Evolutionary conservation across 805 yeast species (phyloP), one percentile per base, ranked within the genome.

Genomic region (Cyberlindnera xylosilytica): DNA sequence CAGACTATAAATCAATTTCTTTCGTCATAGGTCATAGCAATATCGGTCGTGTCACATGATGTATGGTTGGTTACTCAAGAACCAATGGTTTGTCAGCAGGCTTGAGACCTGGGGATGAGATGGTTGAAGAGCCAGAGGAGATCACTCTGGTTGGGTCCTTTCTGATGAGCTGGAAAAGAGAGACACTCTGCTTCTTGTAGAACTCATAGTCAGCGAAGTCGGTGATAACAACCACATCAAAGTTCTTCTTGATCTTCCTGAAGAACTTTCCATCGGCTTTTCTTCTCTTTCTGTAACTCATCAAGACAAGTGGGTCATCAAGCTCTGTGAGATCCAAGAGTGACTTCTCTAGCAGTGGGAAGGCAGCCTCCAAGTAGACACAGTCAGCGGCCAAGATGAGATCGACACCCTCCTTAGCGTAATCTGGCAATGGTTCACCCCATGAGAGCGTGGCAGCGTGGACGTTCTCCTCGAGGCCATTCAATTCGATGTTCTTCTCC

Each of bases 381-480:
- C 82, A 77, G 55, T 78, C 83, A 0, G 83, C 83, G 5, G 82
- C 83, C 19, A 78, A 53, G 3, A 78, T 58, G 5, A 76, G 58
- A 55, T 76, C 80, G 4, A 68, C 65, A 5, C 57, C 61, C 1
- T 51, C 53, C 10, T 48, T 29, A 10, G 70, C 61, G 39, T 63
- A 66, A 0, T 50, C 61, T 5, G 76, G 75, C 11, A 70, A 46
- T 2, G 53, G 53, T 17, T 60, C 62, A 7, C 74, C 74, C 68
- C 83, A 77, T 40, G 66, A 63, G 12, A 78, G 58, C 4, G 62
- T 70, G 12, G 55, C 60, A 4, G 80, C 76, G 13, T 46, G 44
- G 4, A 75, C 79, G 1, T 52, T 51, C 2, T 51, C 58, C 1
- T 49, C 49, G 4, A 73, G 55, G 1, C 52, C 51, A 42, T 78